phyloP scores from a whole-genome alignment of 108 stramenopile species.

The Fistulifera solaris region DNA sequence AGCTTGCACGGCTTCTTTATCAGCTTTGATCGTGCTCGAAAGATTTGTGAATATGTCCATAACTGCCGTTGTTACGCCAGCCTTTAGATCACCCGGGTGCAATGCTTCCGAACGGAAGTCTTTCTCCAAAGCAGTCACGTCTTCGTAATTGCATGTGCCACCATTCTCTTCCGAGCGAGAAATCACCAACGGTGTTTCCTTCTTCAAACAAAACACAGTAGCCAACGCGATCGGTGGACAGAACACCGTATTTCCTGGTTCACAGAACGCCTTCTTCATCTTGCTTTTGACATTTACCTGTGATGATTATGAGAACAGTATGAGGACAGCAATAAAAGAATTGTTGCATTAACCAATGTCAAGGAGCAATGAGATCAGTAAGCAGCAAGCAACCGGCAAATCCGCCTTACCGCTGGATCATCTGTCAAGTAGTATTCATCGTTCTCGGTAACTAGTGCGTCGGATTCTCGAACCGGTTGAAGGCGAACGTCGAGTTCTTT shows the following conservation, averaged over 20 bases:
- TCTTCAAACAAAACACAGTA: constrained; percentile 44
- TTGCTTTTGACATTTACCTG: constrained; percentile 91
- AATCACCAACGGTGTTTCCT: constrained; percentile 37
- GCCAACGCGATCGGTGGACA: constrained; percentile 81
- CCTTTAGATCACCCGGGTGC: constrained; percentile 96
- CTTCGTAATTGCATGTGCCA: constrained; percentile 74
- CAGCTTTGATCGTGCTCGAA: constrained; percentile 70
- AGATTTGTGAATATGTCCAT: constrained; percentile 82
- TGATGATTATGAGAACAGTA: background rate
- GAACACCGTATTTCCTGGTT: constrained; percentile 83
- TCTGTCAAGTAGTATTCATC: constrained; percentile 77
- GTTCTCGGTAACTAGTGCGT: constrained; percentile 75
- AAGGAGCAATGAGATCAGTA: too few relatives aligned
- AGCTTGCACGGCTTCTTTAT: constrained; percentile 75
- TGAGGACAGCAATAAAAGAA: too few relatives aligned
- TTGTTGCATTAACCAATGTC: too few relatives aligned
- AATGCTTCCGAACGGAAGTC: constrained; percentile 80
- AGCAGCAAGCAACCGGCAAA: too few relatives aligned
- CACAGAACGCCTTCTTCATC: constrained; percentile 98
- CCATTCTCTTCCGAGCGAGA: constrained; percentile 74
- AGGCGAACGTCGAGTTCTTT: constrained; percentile 35
- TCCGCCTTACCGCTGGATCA: constrained; percentile 62
- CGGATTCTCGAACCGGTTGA: constrained; percentile 47
- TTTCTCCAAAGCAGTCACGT: constrained; percentile 54
- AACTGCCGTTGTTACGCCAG: constrained; percentile 59